Evolutionary conservation across 2,329 filamentous ascomycete genomes (phyloP), one percentile per base, ranked within the genome.

Genomic region (Calonectria naviculata): DNA sequence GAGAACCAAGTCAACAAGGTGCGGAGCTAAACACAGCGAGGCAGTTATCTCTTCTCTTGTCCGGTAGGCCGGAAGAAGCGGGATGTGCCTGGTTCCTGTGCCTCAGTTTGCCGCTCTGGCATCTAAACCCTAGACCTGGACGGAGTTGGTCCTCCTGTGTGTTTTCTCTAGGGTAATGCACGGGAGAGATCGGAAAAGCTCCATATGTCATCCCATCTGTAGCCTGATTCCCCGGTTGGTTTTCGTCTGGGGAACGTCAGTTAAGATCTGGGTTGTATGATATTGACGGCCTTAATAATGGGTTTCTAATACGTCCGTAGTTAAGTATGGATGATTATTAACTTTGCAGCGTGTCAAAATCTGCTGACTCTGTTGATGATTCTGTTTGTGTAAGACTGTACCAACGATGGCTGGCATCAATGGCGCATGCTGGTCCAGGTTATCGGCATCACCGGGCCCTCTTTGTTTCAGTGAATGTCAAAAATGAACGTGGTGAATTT

Each of bases 151-250:
- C 44, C 28, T 60, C 52, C 34, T 60, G 19, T 67, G 34, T 28
- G 36, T 24, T 58, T 68, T 31, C 61, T 65, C 52, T 54, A 65
- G 44, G 52, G 56, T 60, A 36, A 42, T 24, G 17, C 13, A 41
- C 68, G 68, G 68, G 56, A 61, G 56, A 47, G 68, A 66, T 47
- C 68, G 62, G 68, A 44, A 70, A 21, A 24, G 44, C 19, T n/a
- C 44, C 24, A 41, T n/a, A 54, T 62, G 68, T 70, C 63, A 64
- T 70, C 65, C 68, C 68, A 70, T 70, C 62, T 66, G 62, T 70
- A 64, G 68, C 65, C 54, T 70, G 68, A 70, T 46, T 47, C 34
- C 46, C 68, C 68, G 68, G 63, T 49, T 62, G 38, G 46, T 66
- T 70, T 70, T 70, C 68, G 68, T 70, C 56, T 62, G 44, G 36